Conservation (phyloP, 2,329 filamentous ascomycete genomes). For the Lachnellula willkommii region DNA sequence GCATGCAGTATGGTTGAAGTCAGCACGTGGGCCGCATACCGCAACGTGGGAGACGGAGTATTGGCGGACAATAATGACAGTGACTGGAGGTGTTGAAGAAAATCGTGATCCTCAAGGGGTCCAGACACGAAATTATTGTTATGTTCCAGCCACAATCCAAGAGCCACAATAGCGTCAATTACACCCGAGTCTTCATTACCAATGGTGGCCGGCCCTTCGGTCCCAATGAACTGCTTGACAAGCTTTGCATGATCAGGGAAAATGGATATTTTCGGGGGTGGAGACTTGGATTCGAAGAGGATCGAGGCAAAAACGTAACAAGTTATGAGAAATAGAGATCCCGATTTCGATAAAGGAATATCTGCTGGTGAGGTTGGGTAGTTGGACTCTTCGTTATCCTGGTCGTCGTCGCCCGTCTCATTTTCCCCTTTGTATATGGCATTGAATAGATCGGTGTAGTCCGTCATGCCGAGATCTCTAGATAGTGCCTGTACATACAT, state of each 20-base stretch:
- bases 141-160: conserved; percentile 55
- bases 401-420: conserved; percentile 35
- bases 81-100: conserved; percentile 55
- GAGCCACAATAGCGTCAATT: conserved; percentile 53
- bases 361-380: conserved; percentile 43
- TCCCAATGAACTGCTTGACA: conserved; percentile 48
- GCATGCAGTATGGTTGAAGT: conserved; percentile 41
- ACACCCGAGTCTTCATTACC: conserved; percentile 45
- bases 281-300: conserved; percentile 53
- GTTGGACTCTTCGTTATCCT: conserved; percentile 40
- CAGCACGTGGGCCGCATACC: conserved; percentile 34
- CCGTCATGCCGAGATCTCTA: conserved; percentile 51
- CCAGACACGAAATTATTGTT: conserved; percentile 39
- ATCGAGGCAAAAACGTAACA: conserved; percentile 60
- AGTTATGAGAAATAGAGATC: conserved; percentile 53
- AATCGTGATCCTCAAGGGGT: conserved; percentile 36
- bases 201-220: conserved; percentile 44
- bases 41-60: conserved; percentile 33
- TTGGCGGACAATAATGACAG: conserved; percentile 35
- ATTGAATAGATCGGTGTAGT: conserved; percentile 39
- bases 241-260: conserved; percentile 56
- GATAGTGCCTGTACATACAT: conserved; percentile 35
- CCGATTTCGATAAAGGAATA: conserved; percentile 54
- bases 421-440: conserved; percentile 42
- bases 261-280: conserved; percentile 48